phyloP scores from a whole-genome alignment of 345 rosid genomes.

The Rhodamnia argentea region DNA sequence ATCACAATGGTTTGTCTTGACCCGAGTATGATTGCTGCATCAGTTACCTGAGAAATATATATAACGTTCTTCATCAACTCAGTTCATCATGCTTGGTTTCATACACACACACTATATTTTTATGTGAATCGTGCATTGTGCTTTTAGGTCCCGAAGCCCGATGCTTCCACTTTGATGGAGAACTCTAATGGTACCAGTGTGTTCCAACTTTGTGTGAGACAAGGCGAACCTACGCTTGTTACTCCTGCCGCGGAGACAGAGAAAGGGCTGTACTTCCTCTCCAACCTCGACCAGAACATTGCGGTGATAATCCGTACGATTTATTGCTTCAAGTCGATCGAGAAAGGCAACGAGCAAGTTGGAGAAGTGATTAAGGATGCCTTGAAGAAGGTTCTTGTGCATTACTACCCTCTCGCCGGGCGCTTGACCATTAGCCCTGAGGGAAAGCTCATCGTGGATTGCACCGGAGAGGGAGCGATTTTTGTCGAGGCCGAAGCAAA shows the following conservation, averaged over 20 bases:
- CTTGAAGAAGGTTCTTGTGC: constrained; percentile 63
- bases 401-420: constrained; percentile 81
- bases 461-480: constrained; percentile 76
- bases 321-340: constrained; percentile 69
- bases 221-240: constrained; percentile 46
- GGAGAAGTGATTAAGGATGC: constrained; percentile 61
- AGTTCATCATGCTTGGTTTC: neutral
- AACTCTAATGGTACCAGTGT: constrained; percentile 23
- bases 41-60: neutral
- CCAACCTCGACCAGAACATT: constrained; percentile 88
- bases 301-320: constrained; percentile 71
- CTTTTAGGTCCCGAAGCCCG: constrained; percentile 35
- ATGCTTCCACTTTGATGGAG: constrained; percentile 32
- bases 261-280: constrained; percentile 75
- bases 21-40: neutral
- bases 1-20: neutral
- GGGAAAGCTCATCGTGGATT: constrained; percentile 69
- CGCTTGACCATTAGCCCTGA: constrained; percentile 63
- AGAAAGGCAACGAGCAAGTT: constrained; percentile 47
- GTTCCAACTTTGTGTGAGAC: constrained; percentile 37
- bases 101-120: neutral
- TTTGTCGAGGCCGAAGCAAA: constrained; percentile 80
- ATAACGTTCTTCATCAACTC: neutral
- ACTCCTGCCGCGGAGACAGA: constrained; percentile 58
- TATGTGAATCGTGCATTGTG: neutral